Evolutionary conservation across 768 basidiomycete genomes (phyloP).

Genomic region (Leccinum subgranulosum): DNA sequence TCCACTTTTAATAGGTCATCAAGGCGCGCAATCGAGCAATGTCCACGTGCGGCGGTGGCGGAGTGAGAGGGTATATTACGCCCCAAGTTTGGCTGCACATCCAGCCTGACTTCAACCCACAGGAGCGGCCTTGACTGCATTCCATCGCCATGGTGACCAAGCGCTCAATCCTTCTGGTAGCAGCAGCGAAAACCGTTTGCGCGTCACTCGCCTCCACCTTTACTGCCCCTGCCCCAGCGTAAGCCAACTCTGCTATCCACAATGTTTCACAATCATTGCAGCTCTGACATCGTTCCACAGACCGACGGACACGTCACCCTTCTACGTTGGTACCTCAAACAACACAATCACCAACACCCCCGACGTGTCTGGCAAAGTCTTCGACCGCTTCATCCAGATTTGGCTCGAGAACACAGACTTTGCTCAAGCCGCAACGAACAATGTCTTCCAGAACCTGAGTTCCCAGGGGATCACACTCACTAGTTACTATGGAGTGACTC

Average conservation of each 20-base stretch:
- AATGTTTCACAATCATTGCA: neutral
- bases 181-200: conserved; percentile 15
- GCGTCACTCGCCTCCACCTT: conserved; percentile 25
- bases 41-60: conserved; percentile 7
- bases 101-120: neutral
- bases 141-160: conserved; percentile 15
- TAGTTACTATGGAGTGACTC: conserved; percentile 49
- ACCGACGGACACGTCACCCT: conserved; percentile 30
- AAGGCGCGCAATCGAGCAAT: neutral
- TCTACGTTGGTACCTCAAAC: conserved; percentile 43
- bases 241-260: neutral
- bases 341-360: conserved; percentile 38
- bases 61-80: conserved; percentile 9
- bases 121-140: neutral
- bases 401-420: conserved; percentile 68
- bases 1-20: neutral
- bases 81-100: neutral
- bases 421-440: conserved; percentile 22
- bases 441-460: conserved; percentile 38
- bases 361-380: conserved; percentile 40
- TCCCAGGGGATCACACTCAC: conserved; percentile 47
- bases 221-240: conserved; percentile 30
- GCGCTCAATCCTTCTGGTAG: conserved; percentile 12
- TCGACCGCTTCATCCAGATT: conserved; percentile 50
- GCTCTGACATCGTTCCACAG: conserved; percentile 13